Percentiles rank a stretch among this genome's conserved stretches.
Conservation (phyloP, 257 asterid species). For the Eucommia ulmoides region DNA sequence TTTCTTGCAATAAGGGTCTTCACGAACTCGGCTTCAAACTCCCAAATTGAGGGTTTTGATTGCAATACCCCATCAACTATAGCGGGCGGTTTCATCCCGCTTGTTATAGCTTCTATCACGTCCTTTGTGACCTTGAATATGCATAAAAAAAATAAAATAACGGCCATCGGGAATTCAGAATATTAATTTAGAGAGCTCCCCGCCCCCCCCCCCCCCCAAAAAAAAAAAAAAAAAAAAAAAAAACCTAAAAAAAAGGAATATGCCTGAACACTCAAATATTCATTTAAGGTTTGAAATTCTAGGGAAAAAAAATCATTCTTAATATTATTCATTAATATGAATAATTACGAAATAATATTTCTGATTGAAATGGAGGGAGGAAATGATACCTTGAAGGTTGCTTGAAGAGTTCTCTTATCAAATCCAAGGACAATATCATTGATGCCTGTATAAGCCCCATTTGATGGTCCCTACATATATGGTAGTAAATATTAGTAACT, state of each 20-base stretch:
- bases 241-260: not conserved
- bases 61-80: slow-evolving; percentile 31
- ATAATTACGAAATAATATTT: not conserved
- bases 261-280: not conserved
- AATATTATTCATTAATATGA: not conserved
- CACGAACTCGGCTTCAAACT: slow-evolving; percentile 23
- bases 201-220: too few relatives aligned
- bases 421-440: slow-evolving; percentile 68
- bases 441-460: slow-evolving; percentile 50
- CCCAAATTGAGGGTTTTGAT: slow-evolving; percentile 15
- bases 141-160: too few relatives aligned
- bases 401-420: slow-evolving; percentile 49
- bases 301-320: not conserved
- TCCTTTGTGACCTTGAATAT: slow-evolving; percentile 41
- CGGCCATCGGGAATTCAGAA: not conserved
- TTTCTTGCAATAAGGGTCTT: slow-evolving; percentile 21
- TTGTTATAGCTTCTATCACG: slow-evolving; percentile 40
- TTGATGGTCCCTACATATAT: slow-evolving; percentile 27
- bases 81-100: slow-evolving; percentile 35
- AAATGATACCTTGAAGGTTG: slow-evolving; percentile 57
- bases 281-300: not conserved
- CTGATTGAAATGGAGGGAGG: too few relatives aligned
- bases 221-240: too few relatives aligned
- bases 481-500: not conserved
- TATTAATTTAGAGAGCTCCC: not conserved